These are phyloP conservation scores for Chlamydomonas asymmetrica DNA, from an alignment of 139 green algal genomes.

Conservation along the genomic window DNA sequence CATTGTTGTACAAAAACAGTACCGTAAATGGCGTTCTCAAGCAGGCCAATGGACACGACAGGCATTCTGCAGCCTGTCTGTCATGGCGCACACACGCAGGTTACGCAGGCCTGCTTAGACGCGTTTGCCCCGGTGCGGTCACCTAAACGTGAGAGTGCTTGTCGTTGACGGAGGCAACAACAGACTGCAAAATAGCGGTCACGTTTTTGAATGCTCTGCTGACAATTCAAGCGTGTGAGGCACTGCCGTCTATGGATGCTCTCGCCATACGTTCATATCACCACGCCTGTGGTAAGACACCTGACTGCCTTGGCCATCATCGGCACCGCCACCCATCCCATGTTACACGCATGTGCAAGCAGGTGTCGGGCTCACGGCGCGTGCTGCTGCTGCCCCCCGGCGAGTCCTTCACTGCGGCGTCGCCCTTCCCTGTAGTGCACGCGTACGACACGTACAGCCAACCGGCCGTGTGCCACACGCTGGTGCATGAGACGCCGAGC, in stretches of 20 bases:
- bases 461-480: constrained; percentile 62
- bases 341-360: not conserved
- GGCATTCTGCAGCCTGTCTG: too few species aligned
- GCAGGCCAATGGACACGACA: too few species aligned
- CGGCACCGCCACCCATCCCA: not conserved
- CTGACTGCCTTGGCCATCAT: not conserved
- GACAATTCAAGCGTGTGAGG: not conserved
- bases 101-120: too few species aligned
- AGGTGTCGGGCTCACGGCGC: constrained; percentile 57
- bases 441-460: constrained; percentile 78
- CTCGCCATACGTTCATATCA: not conserved
- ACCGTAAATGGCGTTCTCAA: too few species aligned
- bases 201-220: not conserved
- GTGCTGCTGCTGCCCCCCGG: constrained; percentile 66
- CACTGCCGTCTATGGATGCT: not conserved
- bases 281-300: not conserved
- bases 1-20: too few species aligned
- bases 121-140: too few species aligned
- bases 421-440: constrained; percentile 76
- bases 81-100: too few species aligned
- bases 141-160: too few species aligned
- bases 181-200: too few species aligned
- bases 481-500: constrained; percentile 53
- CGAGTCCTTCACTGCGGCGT: constrained; percentile 58
- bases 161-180: too few species aligned